Conservation (phyloP, 2,329 filamentous ascomycete species). For the Colletotrichum spaethianum region DNA sequence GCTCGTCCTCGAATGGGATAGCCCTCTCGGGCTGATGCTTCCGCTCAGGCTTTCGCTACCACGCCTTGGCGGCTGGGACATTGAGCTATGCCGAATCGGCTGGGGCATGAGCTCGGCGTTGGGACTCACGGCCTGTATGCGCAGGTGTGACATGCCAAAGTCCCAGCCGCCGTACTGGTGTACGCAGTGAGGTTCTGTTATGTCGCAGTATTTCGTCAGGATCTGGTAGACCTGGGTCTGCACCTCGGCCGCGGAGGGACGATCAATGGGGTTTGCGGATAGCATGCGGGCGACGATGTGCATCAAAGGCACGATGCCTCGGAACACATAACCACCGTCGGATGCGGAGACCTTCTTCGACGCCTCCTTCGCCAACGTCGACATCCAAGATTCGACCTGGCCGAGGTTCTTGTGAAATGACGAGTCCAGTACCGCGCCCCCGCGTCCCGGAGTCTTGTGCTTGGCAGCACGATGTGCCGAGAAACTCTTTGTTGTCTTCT, state of each 20-base stretch:
- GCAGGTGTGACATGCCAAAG: conserved; percentile 48
- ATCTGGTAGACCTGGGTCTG: conserved; percentile 67
- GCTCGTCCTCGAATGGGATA: conserved; percentile 49
- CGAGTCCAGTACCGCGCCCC: conserved; percentile 75
- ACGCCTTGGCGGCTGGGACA: conserved; percentile 39
- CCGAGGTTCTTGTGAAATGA: conserved; percentile 81
- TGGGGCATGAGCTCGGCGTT: conserved; percentile 31
- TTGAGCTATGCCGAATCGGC: conserved; percentile 36
- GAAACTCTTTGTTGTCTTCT: conserved; percentile 77
- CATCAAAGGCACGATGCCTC: conserved; percentile 66
- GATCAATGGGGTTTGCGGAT: conserved; percentile 63
- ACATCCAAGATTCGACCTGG: conserved; percentile 79
- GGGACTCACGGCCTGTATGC: conserved; percentile 37
- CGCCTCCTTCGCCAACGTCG: conserved; percentile 71
- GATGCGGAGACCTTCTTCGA: conserved; percentile 57
- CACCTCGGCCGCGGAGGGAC: conserved; percentile 67
- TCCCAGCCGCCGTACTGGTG: conserved; percentile 60
- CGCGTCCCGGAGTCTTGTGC: conserved; percentile 71
- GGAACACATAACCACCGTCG: conserved; percentile 62
- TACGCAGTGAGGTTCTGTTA: conserved; percentile 68
- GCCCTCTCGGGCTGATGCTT: conserved; percentile 44
- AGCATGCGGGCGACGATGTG: conserved; percentile 70
- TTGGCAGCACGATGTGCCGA: conserved; percentile 76
- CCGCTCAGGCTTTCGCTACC: conserved; percentile 40
- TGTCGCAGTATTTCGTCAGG: conserved; percentile 62